A percentile compares a stretch with the other conserved stretches of the same genome.
These are phyloP conservation scores for Amanita inopinata DNA, from an alignment of 768 basidiomycete species.

Conservation along the genomic window DNA sequence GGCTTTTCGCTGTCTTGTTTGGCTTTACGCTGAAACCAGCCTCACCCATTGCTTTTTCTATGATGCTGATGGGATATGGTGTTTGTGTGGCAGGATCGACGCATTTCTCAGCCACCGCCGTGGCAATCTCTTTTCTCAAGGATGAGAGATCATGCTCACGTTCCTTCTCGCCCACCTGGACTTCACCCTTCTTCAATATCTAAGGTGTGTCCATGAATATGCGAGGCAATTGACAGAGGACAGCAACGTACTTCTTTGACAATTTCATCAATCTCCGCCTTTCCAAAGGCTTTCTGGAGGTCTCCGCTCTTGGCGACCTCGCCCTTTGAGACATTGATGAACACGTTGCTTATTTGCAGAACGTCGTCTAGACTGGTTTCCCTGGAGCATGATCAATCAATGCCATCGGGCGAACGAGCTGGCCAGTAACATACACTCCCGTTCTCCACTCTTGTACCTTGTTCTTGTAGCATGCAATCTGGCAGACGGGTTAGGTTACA, in stretches of 20 bases:
- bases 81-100: conserved; percentile 86
- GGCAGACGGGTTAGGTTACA: conserved; percentile 5
- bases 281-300: conserved; percentile 87
- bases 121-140: conserved; percentile 83
- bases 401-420: not conserved
- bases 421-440: conserved; percentile 56
- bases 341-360: conserved; percentile 92
- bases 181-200: conserved; percentile 93
- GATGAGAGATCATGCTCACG: conserved; percentile 82
- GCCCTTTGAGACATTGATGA: conserved; percentile 94
- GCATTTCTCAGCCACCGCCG: conserved; percentile 89
- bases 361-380: conserved; percentile 94
- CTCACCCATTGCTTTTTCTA: conserved; percentile 96
- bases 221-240: not conserved
- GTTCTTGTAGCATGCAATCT: conserved; percentile 99
- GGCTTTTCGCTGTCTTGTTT: conserved; percentile 89
- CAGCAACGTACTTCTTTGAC: conserved; percentile 61
- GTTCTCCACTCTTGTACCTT: conserved; percentile 96
- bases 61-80: conserved; percentile 90
- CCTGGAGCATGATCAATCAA: conserved; percentile 25
- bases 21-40: conserved; percentile 86
- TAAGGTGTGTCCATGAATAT: conserved; percentile 19
- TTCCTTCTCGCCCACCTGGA: conserved; percentile 97
- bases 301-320: conserved; percentile 85
- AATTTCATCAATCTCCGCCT: conserved; percentile 55